Percentiles rank a stretch among this genome's conserved stretches.
Evolutionary conservation across 306 rosid species (phyloP).

Genomic region (Castanopsis chinensis): DNA sequence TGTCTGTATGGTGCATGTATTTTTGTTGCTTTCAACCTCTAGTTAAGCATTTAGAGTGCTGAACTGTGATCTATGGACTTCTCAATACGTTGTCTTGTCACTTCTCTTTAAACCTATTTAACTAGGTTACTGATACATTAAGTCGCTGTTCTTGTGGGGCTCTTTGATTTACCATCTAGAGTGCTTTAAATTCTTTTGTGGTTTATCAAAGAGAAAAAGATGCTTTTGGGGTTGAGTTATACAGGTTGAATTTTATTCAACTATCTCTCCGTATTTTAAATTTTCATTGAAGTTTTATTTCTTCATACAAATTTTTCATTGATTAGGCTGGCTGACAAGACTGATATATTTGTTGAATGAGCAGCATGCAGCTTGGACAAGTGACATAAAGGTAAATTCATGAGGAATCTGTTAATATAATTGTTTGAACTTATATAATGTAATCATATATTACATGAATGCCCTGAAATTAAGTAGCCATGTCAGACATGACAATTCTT

Average conservation of each 20-base stretch:
- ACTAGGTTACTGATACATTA: neutral
- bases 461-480: neutral
- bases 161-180: neutral
- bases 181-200: neutral
- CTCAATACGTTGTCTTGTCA: neutral
- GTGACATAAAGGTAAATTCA: conserved; percentile 64
- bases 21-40: neutral
- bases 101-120: neutral
- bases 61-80: neutral
- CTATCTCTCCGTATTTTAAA: conserved; percentile 26
- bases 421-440: conserved; percentile 6
- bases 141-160: neutral
- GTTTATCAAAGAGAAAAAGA: neutral
- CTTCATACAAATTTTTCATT: conserved; percentile 61
- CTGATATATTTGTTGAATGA: conserved; percentile 80
- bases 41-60: neutral
- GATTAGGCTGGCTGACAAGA: conserved; percentile 95
- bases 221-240: conserved; percentile 3
- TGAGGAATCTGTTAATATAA: conserved; percentile 16
- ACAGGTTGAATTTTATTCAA: conserved; percentile 4
- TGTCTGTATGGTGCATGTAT: neutral
- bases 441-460: neutral
- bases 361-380: conserved; percentile 75
- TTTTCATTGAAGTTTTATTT: conserved; percentile 51
- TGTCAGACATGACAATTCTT: neutral